These are phyloP conservation scores for Cladosporium sp. DNA, from an alignment of 2,329 filamentous ascomycete species.

Conservation along the genomic window DNA sequence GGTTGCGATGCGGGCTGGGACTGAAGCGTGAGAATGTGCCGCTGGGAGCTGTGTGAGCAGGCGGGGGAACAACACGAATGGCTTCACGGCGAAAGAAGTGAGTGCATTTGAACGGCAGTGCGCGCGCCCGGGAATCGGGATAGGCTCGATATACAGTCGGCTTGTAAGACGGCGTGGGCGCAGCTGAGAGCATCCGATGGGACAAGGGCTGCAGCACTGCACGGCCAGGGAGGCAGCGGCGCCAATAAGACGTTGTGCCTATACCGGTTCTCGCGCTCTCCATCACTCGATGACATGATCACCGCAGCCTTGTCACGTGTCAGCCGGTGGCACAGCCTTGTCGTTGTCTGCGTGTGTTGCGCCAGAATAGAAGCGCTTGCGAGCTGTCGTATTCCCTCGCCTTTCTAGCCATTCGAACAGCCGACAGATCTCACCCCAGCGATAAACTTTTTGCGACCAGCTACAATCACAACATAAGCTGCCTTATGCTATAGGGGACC, in stretches of 20 bases:
- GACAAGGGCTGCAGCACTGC: background rate
- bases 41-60: background rate
- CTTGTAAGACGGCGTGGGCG: slow-evolving; percentile 11
- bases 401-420: background rate
- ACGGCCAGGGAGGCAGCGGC: slow-evolving; percentile 3
- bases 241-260: slow-evolving; percentile 11
- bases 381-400: background rate
- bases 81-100: background rate
- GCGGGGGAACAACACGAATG: background rate
- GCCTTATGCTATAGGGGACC: background rate
- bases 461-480: background rate
- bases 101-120: background rate
- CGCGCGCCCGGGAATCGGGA: background rate
- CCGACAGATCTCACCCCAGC: background rate
- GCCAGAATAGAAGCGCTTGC: background rate
- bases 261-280: slow-evolving; percentile 2
- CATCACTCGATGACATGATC: background rate
- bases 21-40: background rate
- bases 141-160: background rate
- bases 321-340: background rate
- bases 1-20: background rate
- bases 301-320: background rate
- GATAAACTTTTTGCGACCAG: background rate
- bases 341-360: background rate
- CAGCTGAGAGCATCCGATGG: slow-evolving; percentile 3